These are phyloP conservation scores for Claviceps purpurea DNA, from an alignment of 2,329 filamentous ascomycete genomes.

Conservation along the genomic window DNA sequence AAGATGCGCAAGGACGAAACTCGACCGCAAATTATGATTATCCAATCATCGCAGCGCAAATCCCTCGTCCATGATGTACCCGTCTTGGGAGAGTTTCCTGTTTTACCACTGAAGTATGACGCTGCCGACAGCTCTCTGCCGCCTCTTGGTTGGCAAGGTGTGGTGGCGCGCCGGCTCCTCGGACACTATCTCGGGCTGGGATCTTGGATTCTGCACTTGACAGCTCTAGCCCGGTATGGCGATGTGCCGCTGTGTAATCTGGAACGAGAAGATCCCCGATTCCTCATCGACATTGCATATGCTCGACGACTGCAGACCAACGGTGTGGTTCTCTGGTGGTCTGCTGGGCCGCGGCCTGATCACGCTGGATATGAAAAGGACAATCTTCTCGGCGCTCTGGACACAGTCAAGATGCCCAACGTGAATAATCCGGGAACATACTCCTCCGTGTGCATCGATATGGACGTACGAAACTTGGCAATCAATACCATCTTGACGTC, in stretches of 20 bases:
- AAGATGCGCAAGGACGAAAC: constrained; percentile 78
- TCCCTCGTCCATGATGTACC: constrained; percentile 77
- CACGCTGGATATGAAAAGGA: constrained; percentile 94
- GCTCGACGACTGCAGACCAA: constrained; percentile 80
- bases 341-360: constrained; percentile 70
- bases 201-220: constrained; percentile 80
- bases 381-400: constrained; percentile 68
- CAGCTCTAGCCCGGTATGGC: constrained; percentile 78
- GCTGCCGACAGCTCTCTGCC: constrained; percentile 75
- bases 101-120: constrained; percentile 70
- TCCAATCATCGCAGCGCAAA: constrained; percentile 78
- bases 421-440: constrained; percentile 91
- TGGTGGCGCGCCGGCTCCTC: constrained; percentile 74
- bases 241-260: constrained; percentile 92
- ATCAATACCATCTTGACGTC: constrained; percentile 98
- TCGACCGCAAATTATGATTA: constrained; percentile 67
- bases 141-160: constrained; percentile 84
- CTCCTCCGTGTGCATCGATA: constrained; percentile 88
- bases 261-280: constrained; percentile 84
- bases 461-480: constrained; percentile 84
- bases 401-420: constrained; percentile 80
- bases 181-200: constrained; percentile 87
- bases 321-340: constrained; percentile 97
- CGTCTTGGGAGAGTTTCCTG: constrained; percentile 69
- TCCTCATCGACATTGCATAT: constrained; percentile 92